A percentile compares a stretch with the other conserved stretches of the same genome.
phyloP scores from a whole-genome alignment of 169 alveolate genomes.

The Plasmodium fragile region DNA sequence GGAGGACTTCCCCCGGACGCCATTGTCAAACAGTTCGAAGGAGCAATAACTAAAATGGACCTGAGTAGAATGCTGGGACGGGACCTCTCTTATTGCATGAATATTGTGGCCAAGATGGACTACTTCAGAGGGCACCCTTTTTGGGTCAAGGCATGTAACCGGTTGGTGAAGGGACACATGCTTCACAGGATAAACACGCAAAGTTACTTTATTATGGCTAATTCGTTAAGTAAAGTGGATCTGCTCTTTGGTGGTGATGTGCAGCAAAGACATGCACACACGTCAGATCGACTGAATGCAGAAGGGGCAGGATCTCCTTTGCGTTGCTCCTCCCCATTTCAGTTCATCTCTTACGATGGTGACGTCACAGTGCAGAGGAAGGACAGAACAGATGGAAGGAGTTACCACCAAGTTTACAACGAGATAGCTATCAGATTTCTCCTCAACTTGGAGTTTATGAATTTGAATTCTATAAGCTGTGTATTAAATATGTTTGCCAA shows the following conservation, averaged over 20 bases:
- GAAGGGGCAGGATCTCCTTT: neutral
- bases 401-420: conserved; percentile 19
- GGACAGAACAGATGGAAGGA: neutral
- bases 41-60: conserved; percentile 10
- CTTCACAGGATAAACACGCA: conserved; percentile 24
- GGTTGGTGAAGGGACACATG: conserved; percentile 57
- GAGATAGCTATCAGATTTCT: conserved; percentile 61
- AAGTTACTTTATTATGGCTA: conserved; percentile 48
- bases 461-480: conserved; percentile 45
- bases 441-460: neutral
- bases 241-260: neutral
- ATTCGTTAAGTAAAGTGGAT: conserved; percentile 25
- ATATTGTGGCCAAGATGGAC: conserved; percentile 36
- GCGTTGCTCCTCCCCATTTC: neutral
- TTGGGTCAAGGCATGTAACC: conserved; percentile 26
- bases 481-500: conserved; percentile 38
- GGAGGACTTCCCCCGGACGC: neutral
- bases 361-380: neutral
- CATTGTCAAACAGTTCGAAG: conserved; percentile 26
- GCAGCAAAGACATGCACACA: neutral
- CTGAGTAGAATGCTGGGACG: conserved; percentile 55
- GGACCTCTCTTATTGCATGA: conserved; percentile 71
- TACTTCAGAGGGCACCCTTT: conserved; percentile 20
- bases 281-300: neutral
- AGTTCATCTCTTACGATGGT: neutral